These are phyloP conservation scores for Suhomyces yuchorum DNA, from an alignment of 1,139 yeast genomes.

Conservation along the genomic window DNA sequence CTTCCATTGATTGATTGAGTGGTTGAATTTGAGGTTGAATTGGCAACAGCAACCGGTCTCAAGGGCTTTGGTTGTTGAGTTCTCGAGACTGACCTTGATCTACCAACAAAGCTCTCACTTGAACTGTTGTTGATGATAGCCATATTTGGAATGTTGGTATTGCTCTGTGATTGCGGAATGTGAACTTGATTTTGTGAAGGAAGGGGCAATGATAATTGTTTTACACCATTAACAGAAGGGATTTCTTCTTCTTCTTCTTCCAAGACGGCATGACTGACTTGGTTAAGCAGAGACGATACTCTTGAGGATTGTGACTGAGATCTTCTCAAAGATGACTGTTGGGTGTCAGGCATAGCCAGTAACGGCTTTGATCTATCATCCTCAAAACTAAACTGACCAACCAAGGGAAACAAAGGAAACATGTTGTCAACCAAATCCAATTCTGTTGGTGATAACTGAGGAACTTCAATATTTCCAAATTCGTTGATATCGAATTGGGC, in stretches of 20 bases:
- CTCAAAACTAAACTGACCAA: slow-evolving; percentile 49
- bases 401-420: slow-evolving; percentile 56
- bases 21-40: slow-evolving; percentile 15
- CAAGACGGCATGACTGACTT: slow-evolving; percentile 7
- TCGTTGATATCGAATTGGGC: slow-evolving; percentile 11
- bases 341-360: slow-evolving; percentile 28
- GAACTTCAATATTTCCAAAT: slow-evolving; percentile 11
- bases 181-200: slow-evolving; percentile 1
- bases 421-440: slow-evolving; percentile 28
- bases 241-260: slow-evolving; percentile 9
- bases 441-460: slow-evolving; percentile 19
- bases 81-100: slow-evolving; percentile 5
- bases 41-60: slow-evolving; percentile 17
- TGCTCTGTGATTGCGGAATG: not conserved
- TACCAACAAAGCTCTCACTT: slow-evolving; percentile 7
- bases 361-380: slow-evolving; percentile 40
- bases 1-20: slow-evolving; percentile 22
- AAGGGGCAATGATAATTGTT: not conserved
- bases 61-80: slow-evolving; percentile 27
- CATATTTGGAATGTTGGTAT: not conserved
- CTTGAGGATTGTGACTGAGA: slow-evolving; percentile 12
- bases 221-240: not conserved
- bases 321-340: slow-evolving; percentile 6
- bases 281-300: slow-evolving; percentile 10
- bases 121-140: slow-evolving; percentile 7